A percentile compares a stretch with the other conserved stretches of the same genome.
These are phyloP conservation scores for Tricholoma sp. DNA, from an alignment of 768 basidiomycete genomes.

Conservation along the genomic window DNA sequence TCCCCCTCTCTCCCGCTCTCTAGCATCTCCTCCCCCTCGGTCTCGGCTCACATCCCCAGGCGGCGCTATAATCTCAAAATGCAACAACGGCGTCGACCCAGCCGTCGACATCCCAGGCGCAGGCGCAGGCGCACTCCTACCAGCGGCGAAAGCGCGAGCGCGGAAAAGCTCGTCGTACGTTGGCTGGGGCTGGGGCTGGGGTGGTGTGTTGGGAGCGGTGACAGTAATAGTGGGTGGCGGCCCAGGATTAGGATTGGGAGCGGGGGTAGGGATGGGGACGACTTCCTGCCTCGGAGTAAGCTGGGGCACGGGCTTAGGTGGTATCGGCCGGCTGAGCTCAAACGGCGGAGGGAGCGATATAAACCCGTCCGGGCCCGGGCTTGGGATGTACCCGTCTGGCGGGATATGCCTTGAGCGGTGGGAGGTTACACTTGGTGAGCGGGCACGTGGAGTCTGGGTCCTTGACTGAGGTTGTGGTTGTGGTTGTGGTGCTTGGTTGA, in stretches of 20 bases:
- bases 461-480: neutral
- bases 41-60: slow-evolving; percentile 14
- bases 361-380: slow-evolving; percentile 29
- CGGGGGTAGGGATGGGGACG: too few relatives aligned
- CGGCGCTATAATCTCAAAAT: slow-evolving; percentile 32
- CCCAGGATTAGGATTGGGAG: neutral
- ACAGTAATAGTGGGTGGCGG: neutral
- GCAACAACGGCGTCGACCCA: slow-evolving; percentile 31
- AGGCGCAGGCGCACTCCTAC: too few relatives aligned
- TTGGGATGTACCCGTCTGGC: slow-evolving; percentile 49
- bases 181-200: neutral
- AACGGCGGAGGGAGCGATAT: slow-evolving; percentile 50
- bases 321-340: slow-evolving; percentile 30
- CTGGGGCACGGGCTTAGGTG: too few relatives aligned
- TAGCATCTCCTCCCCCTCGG: too few relatives aligned
- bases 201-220: too few relatives aligned
- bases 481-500: slow-evolving; percentile 7
- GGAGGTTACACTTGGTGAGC: slow-evolving; percentile 10
- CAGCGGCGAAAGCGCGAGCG: neutral
- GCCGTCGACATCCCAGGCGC: slow-evolving; percentile 21
- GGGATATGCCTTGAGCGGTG: slow-evolving; percentile 25
- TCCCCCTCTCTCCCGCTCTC: neutral
- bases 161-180: slow-evolving; percentile 6
- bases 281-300: too few relatives aligned
- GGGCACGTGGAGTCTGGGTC: neutral